A percentile compares a stretch with the other conserved stretches of the same genome.
These are phyloP conservation scores for Torulaspora maleeae DNA, from an alignment of 805 yeast genomes.

Conservation along the genomic window DNA sequence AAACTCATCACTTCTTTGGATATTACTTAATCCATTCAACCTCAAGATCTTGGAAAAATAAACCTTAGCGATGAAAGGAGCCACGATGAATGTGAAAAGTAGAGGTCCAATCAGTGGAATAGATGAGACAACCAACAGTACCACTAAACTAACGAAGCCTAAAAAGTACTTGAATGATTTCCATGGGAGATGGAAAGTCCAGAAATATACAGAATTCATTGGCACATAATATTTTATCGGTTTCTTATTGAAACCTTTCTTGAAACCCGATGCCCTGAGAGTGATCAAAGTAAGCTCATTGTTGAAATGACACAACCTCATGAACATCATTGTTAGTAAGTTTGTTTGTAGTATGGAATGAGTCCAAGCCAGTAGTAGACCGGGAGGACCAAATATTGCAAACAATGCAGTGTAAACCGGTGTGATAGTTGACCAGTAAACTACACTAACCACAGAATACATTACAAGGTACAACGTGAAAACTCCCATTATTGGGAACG, in stretches of 20 bases:
- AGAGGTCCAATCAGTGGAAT: slow-evolving; percentile 33
- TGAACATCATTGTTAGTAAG: slow-evolving; percentile 30
- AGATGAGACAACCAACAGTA: slow-evolving; percentile 22
- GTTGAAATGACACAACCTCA: slow-evolving; percentile 29
- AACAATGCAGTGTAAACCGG: slow-evolving; percentile 31
- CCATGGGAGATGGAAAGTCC: slow-evolving; percentile 31
- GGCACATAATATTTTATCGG: slow-evolving; percentile 33
- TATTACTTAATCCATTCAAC: slow-evolving; percentile 19
- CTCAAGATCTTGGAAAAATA: slow-evolving; percentile 28
- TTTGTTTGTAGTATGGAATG: slow-evolving; percentile 33
- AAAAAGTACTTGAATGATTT: slow-evolving; percentile 20
- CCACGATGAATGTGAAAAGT: slow-evolving; percentile 23
- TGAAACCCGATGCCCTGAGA: slow-evolving; percentile 13
- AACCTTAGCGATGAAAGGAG: slow-evolving; percentile 30
- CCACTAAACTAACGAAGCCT: slow-evolving; percentile 14
- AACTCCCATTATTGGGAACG: slow-evolving; percentile 9
- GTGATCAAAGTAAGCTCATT: slow-evolving; percentile 17
- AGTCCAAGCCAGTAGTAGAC: slow-evolving; percentile 26
- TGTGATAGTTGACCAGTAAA: slow-evolving; percentile 31
- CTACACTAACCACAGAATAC: slow-evolving; percentile 19
- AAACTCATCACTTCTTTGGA: slow-evolving; percentile 23
- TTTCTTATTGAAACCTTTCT: slow-evolving; percentile 12
- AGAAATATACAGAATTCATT: slow-evolving; percentile 24
- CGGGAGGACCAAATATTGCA: slow-evolving; percentile 30
- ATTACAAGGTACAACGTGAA: slow-evolving; percentile 19